Conservation (phyloP, 2,329 filamentous ascomycete species). For the Mycogone perniciosa region DNA sequence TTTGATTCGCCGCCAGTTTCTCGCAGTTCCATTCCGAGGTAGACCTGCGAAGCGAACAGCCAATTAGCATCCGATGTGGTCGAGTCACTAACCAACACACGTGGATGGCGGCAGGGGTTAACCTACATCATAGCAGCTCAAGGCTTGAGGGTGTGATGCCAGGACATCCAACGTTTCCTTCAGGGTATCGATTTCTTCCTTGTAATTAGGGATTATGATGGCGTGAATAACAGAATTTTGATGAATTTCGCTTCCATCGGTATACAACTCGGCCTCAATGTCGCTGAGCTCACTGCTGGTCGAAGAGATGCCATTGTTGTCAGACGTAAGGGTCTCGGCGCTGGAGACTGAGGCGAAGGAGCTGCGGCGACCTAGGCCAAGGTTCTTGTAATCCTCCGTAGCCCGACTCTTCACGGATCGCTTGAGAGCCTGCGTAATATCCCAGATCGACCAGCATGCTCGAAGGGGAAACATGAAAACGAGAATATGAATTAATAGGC, state of each 20-base stretch:
- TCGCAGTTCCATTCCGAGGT: constrained; percentile 66
- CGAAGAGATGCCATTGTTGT: constrained; percentile 39
- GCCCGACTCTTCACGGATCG: constrained; percentile 39
- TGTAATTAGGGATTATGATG: constrained; percentile 68
- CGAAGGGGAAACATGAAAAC: constrained; percentile 58
- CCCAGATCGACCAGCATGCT: constrained; percentile 55
- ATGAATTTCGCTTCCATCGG: constrained; percentile 37
- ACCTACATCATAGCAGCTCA: constrained; percentile 63
- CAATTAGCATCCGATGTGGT: not conserved
- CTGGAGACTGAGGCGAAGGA: constrained; percentile 52
- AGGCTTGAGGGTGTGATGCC: constrained; percentile 59
- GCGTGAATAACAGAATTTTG: constrained; percentile 51
- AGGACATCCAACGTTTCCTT: constrained; percentile 63
- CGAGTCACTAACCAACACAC: not conserved
- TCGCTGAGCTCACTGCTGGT: constrained; percentile 48
- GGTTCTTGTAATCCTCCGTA: constrained; percentile 40
- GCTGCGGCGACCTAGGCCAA: constrained; percentile 41
- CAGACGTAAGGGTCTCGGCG: constrained; percentile 44
- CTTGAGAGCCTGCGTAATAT: constrained; percentile 46
- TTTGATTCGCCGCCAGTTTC: constrained; percentile 56
- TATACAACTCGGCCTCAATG: constrained; percentile 40
- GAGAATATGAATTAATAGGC: constrained; percentile 56
- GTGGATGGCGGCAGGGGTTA: not conserved
- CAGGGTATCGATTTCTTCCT: constrained; percentile 63
- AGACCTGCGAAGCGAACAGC: constrained; percentile 43